A percentile compares a stretch with the other conserved stretches of the same genome.
These are phyloP conservation scores for Hypoxylon lienhwacheense DNA, from an alignment of 495 filamentous ascomycete species.

Conservation along the genomic window DNA sequence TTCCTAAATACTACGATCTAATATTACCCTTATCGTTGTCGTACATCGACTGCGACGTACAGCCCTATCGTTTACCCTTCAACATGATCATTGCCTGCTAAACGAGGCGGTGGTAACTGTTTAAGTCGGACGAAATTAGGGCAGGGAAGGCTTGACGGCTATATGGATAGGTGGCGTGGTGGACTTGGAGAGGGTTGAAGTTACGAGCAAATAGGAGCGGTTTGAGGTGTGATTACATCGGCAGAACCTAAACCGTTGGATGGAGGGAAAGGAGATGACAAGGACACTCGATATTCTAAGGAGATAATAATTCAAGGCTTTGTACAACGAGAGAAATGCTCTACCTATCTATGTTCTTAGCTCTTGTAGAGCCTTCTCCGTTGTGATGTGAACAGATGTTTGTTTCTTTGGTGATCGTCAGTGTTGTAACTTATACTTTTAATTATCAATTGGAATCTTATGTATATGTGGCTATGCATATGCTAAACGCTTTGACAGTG, in stretches of 20 bases:
- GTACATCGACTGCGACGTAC: not conserved
- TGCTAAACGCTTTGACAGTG: too few relatives aligned
- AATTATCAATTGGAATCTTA: not conserved
- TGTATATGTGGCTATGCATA: too few relatives aligned
- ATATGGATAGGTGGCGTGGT: not conserved
- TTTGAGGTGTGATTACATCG: not conserved
- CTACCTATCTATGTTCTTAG: too few relatives aligned
- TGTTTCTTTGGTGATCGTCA: not conserved
- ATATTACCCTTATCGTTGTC: constrained; percentile 7
- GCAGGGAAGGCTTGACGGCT: not conserved
- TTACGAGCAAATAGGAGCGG: not conserved
- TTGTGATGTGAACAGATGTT: not conserved
- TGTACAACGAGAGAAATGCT: not conserved
- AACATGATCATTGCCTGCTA: not conserved
- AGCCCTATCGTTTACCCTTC: constrained; percentile 1
- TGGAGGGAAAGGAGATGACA: not conserved
- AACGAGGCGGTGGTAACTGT: not conserved
- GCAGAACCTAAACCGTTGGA: constrained; percentile 1
- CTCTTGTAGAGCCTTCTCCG: not conserved
- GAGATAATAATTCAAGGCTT: constrained; percentile 20
- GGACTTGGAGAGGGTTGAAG: not conserved
- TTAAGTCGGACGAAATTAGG: not conserved
- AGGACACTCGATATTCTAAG: constrained; percentile 1
- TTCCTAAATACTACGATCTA: constrained; percentile 9
- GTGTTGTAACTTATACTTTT: not conserved